Conservation (phyloP, 73 alveolate species). For the Urostyla sp. region DNA sequence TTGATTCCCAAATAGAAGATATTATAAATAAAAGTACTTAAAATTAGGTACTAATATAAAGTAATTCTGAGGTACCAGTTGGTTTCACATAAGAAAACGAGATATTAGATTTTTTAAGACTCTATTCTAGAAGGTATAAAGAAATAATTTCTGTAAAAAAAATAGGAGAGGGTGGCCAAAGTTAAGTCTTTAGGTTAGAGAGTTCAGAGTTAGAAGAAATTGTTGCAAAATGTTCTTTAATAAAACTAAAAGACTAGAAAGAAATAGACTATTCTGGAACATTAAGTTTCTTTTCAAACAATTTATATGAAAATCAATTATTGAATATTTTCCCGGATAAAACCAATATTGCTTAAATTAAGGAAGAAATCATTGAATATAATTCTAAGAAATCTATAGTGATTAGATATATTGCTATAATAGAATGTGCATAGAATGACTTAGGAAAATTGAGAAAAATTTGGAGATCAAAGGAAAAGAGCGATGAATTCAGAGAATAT, state of each 20-base stretch:
- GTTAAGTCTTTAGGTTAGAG: conserved; percentile 4
- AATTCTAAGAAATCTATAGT: neutral
- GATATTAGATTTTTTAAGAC: too few relatives aligned
- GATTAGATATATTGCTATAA: conserved; percentile 9
- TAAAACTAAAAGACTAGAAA: neutral
- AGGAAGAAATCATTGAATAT: conserved; percentile 55
- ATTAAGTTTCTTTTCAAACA: neutral
- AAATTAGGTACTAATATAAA: too few relatives aligned
- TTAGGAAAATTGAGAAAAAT: neutral
- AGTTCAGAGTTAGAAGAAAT: conserved; percentile 28
- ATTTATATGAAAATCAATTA: neutral
- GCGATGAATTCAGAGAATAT: conserved; percentile 5
- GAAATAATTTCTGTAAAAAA: conserved; percentile 11
- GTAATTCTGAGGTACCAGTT: too few relatives aligned
- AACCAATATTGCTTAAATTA: neutral
- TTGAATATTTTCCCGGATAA: neutral
- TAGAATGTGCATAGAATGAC: conserved; percentile 43
- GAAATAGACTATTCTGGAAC: neutral
- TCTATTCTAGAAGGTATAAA: too few relatives aligned
- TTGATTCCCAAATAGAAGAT: too few relatives aligned
- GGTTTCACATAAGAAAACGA: too few relatives aligned
- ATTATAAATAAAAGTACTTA: too few relatives aligned
- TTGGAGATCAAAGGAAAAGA: conserved; percentile 11
- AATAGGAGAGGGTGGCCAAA: conserved; percentile 30
- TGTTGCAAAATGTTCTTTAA: conserved; percentile 30